Base-by-base conservation (phyloP, 2,329 filamentous ascomycete genomes). In the Hypoxylon sp. region DNA sequence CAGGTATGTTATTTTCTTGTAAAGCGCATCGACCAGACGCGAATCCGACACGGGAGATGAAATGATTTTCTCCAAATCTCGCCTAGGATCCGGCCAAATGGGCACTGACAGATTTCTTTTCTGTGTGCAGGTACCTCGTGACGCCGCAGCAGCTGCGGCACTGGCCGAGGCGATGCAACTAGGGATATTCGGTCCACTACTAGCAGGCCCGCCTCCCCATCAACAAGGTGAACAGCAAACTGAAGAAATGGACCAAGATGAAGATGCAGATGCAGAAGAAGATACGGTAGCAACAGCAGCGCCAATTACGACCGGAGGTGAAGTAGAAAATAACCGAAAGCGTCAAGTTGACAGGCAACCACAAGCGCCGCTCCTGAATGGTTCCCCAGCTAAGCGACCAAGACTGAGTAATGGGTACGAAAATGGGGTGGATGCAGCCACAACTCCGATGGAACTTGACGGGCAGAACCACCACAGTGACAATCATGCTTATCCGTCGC, bases 361-460 rank as follows among this genome's bases (percentile, higher is more conserved):
- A 62, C 80, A 83, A 68, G 80, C 81, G 70, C 78, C 79, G 60
- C 76, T 84, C 74, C 79, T 82, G 72, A 86, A 87, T 79, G 87
- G 84, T 58, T 89, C 87, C 61, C 85, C 86, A 56, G 79, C 82
- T 70, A 90, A 90, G 80, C 84, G 87, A 74, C 83, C 82, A 72
- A 84, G 86, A 75, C 82, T 90, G 74, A 88, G 84, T 80, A 90
- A 90, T 81, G 87, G 87, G 76, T 86, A 84, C 79, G 87, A 88
- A 75, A 86, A 87, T 77, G 82, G 82, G 73, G 76, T 80, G 74
- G 85, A 83, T 77, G 81, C 84, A 74, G 82, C 84, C 74, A 80
- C 83, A 46, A 86, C 84, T 68, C 84, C 87, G 71, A 89, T 90
- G 87, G 87, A 90, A 71, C 78, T 89, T 69, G 88, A 90, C 77